Base-by-base conservation (phyloP, 2,329 filamentous ascomycete genomes). In the Periconia digitata region DNA sequence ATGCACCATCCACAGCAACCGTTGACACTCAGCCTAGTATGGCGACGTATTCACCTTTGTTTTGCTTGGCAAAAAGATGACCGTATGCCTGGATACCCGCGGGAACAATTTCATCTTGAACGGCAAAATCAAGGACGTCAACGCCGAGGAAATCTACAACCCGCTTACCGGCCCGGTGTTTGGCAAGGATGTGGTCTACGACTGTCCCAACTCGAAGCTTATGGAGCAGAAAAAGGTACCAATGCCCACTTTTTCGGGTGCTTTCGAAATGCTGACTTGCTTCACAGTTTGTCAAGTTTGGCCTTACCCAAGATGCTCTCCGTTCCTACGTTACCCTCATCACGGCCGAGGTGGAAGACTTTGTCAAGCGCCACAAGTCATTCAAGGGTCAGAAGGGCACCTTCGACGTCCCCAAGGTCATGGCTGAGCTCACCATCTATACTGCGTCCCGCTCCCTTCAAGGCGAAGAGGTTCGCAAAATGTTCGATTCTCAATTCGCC, bases 141-240 rank as follows among this genome's bases (percentile, higher is more conserved):
- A 87, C 68, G 91, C 91, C 29, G 91, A 95, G 74, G 90, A 96
- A 64, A 89, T 95, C 55, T 95, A 95, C 74, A 86, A 83, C 46
- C 86, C 89, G 47, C 79, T 96, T 48, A 83, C 79, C 20, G 84
- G 81, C 6, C 83, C 83, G 38, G 82, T 85, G 3, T 95, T 95
- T 67, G 90, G 90, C 58, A 85, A 84, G 62, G 86, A 92, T 74
- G 90, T 95, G 21, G 89, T 95, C 45, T 95, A 95, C 69, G 90
- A 95, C 70, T 94, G 90, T 74, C 89, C 90, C 36, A 95, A 95
- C 70, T 80, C 89, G 49, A 95, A 95, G 75, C 82, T 95, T 66
- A 95, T 95, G 90, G 90, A 95, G 76, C 90, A 95, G 79, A 95
- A 95, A 79, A 94, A 92, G 84, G 89, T 91, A 70, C 54, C 74